Evolutionary conservation across 495 filamentous ascomycete genomes (phyloP).

Genomic region (Talaromyces nanjingensis): DNA sequence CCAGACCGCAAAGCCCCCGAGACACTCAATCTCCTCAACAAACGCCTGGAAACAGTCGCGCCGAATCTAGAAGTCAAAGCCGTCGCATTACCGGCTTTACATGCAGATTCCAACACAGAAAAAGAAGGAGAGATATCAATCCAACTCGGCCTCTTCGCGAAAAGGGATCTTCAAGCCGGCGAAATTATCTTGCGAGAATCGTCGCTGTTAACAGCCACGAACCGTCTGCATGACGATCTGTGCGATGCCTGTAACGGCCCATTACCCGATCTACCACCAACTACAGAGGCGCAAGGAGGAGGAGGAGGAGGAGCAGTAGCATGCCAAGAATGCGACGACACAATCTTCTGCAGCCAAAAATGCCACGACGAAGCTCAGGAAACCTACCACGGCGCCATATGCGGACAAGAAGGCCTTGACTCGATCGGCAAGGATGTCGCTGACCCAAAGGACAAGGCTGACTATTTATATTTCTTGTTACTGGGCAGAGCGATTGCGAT

Average conservation of each 20-base stretch:
- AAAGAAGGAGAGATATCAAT: constrained; percentile 36
- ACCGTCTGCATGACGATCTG: constrained; percentile 67
- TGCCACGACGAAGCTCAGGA: constrained; percentile 67
- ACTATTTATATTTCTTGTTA: constrained; percentile 73
- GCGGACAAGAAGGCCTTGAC: constrained; percentile 69
- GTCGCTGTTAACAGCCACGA: constrained; percentile 76
- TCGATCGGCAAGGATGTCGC: constrained; percentile 73
- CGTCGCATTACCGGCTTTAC: constrained; percentile 62
- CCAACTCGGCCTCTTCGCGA: constrained; percentile 86
- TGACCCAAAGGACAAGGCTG: constrained; percentile 58
- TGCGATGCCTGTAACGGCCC: constrained; percentile 78
- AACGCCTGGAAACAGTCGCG: constrained; percentile 53
- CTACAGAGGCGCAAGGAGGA: constrained; percentile 10
- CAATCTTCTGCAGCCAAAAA: constrained; percentile 72
- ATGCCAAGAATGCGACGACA: constrained; percentile 73
- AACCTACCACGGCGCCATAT: constrained; percentile 79
- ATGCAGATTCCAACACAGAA: constrained; percentile 27
- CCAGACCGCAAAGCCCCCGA: constrained; percentile 71
- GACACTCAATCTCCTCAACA: constrained; percentile 61
- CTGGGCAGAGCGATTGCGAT: constrained; percentile 77
- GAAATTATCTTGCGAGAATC: constrained; percentile 75
- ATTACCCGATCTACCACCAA: constrained; percentile 54
- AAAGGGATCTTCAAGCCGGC: constrained; percentile 65
- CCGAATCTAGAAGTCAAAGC: constrained; percentile 64
- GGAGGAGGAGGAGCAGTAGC: constrained; percentile 31